phyloP scores from a whole-genome alignment of 371 early-diverging fungal genomes.

The Mucor velutinosus region DNA sequence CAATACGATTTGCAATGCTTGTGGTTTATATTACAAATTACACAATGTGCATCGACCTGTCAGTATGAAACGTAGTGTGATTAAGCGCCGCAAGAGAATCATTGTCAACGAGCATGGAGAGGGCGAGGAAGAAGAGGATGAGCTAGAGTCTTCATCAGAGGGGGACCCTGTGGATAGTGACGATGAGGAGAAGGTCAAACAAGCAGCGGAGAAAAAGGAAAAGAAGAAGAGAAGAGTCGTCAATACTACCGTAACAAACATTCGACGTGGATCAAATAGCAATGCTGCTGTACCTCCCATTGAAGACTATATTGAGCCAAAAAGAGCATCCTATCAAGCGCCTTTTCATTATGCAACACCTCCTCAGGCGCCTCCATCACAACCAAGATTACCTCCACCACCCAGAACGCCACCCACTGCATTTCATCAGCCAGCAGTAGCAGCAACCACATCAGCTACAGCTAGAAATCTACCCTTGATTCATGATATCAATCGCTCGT shows the following conservation, averaged over 20 bases:
- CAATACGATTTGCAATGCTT: conserved; percentile 85
- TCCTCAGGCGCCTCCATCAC: background rate
- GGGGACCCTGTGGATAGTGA: conserved; percentile 18
- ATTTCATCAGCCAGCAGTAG: background rate
- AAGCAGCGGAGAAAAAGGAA: conserved; percentile 4
- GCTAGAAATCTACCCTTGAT: conserved; percentile 22
- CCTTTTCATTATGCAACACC: background rate
- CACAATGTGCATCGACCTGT: conserved; percentile 79
- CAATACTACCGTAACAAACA: background rate
- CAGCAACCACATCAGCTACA: background rate
- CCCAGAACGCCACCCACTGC: conserved; percentile 21
- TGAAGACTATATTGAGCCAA: conserved; percentile 44
- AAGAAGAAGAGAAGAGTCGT: conserved; percentile 4
- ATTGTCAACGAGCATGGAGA: conserved; percentile 29
- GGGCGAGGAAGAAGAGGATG: conserved; percentile 8
- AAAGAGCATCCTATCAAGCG: conserved; percentile 13
- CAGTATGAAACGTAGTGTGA: conserved; percentile 81
- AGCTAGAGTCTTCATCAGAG: conserved; percentile 12
- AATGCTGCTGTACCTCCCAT: conserved; percentile 33
- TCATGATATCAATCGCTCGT: conserved; percentile 10
- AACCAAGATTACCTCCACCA: conserved; percentile 18
- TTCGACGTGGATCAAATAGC: background rate
- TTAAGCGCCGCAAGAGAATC: conserved; percentile 81
- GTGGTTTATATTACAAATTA: conserved; percentile 84
- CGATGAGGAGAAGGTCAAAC: conserved; percentile 21